Conservation (phyloP, 257 asterid genomes). For the Plantago elongata region DNA sequence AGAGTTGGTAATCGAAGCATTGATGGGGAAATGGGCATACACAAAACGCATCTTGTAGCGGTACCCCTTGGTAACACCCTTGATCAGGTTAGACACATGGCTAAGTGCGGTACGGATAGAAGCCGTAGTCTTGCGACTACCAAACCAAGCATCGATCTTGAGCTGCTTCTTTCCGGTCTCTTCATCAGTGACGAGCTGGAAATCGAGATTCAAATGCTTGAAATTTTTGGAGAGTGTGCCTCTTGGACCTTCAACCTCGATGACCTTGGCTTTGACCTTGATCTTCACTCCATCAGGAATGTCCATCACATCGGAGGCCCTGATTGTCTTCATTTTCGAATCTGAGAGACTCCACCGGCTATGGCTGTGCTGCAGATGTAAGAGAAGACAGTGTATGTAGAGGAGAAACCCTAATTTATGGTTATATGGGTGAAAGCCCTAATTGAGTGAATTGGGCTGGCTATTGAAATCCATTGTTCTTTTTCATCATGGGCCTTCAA, state of each 20-base stretch:
- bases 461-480: too few relatives aligned
- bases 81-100: slow-evolving; percentile 43
- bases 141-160: slow-evolving; percentile 53
- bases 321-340: slow-evolving; percentile 35
- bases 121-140: slow-evolving; percentile 65
- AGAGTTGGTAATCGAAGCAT: slow-evolving; percentile 47
- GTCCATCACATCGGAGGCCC: slow-evolving; percentile 43
- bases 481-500: too few relatives aligned
- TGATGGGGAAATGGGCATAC: slow-evolving; percentile 80
- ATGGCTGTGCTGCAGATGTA: not conserved
- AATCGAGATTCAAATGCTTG: slow-evolving; percentile 49
- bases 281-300: slow-evolving; percentile 47
- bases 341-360: too few relatives aligned
- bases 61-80: slow-evolving; percentile 60
- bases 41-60: slow-evolving; percentile 85
- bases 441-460: too few relatives aligned
- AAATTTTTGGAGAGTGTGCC: slow-evolving; percentile 38
- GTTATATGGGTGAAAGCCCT: too few relatives aligned
- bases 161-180: slow-evolving; percentile 36
- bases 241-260: slow-evolving; percentile 47
- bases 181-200: slow-evolving; percentile 46
- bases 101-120: slow-evolving; percentile 61
- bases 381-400: not conserved
- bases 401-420: not conserved
- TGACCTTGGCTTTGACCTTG: slow-evolving; percentile 40